Percentiles rank a stretch among this genome's conserved stretches.
Evolutionary conservation across 768 basidiomycete genomes (phyloP).

Genomic region (Termitomyces sp.): DNA sequence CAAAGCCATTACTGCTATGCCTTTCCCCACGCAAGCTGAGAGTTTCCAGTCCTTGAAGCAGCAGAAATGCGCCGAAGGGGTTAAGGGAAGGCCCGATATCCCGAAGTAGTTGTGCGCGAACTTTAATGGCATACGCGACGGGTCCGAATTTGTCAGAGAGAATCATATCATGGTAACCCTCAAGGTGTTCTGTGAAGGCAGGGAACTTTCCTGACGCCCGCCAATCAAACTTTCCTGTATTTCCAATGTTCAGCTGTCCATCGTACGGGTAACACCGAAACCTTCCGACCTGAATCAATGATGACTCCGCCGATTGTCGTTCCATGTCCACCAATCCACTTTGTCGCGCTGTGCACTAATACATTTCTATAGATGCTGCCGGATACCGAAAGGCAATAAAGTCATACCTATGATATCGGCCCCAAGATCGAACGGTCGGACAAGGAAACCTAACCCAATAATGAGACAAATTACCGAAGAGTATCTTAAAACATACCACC

Average conservation of each 20-base stretch:
- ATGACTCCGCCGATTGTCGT: conserved; percentile 76
- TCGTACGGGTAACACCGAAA: conserved; percentile 3
- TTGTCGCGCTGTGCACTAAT: conserved; percentile 69
- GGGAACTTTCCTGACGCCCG: conserved; percentile 63
- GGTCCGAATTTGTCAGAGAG: conserved; percentile 64
- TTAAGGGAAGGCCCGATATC: conserved; percentile 63
- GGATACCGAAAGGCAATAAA: too few species aligned
- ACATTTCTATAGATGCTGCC: background rate
- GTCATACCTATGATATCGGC: conserved; percentile 63
- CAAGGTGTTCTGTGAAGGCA: conserved; percentile 65
- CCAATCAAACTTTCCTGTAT: conserved; percentile 67
- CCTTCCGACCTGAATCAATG: conserved; percentile 54
- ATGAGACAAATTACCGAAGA: conserved; percentile 9
- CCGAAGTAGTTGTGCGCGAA: conserved; percentile 58
- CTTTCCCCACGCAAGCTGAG: conserved; percentile 65
- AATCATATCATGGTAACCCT: conserved; percentile 69
- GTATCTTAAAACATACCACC: conserved; percentile 34
- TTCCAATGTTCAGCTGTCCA: background rate
- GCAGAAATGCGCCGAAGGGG: conserved; percentile 69
- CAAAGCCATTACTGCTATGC: conserved; percentile 66
- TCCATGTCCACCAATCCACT: conserved; percentile 83
- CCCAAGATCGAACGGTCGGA: conserved; percentile 65
- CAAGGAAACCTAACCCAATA: conserved; percentile 42
- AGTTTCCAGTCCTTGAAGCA: conserved; percentile 78
- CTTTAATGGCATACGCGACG: conserved; percentile 57